Evolutionary conservation across 495 filamentous ascomycete species (phyloP), one percentile per base, ranked within the genome.

Genomic region (Neurospora sp.): DNA sequence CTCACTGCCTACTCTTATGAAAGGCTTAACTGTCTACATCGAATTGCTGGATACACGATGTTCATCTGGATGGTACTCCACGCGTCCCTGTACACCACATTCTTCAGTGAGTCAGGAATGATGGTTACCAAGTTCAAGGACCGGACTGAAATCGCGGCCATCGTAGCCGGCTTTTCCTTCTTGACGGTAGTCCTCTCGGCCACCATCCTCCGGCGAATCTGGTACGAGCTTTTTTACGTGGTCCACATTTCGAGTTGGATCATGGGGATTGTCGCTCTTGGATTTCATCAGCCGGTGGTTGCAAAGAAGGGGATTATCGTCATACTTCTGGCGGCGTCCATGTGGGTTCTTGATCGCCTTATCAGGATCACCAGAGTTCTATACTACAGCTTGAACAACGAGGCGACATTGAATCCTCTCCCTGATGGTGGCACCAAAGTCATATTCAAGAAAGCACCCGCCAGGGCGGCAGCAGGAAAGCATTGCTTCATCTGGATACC

Each of bases 401-500:
- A 82, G 71, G 88, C 85, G 3, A 87, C 80, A 6, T 70, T 89
- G 7, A 84, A 85, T 40, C 83, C 89, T 17, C 83, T 91, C 8
- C 83, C 87, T 1, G 81, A 88, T 48, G 83, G 86, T 7, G 89
- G 86, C 35, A 89, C 87, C 14, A 82, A 86, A 70, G 81, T 90
- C 31, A 82, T 86, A 4, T 78, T 90, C 44, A 82, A 84, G 73
- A 86, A 86, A 65, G 76, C 79, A 0, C 79, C 85, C 2, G 70
- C 80, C 10, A 76, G 81, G 16, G 85, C 85, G 3, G 77, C 76
- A 22, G 85, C 88, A 14, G 88, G 87, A 8, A 88, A 88, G 70
- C 89, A 91, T 74, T 87, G 86, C 71, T 91, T 89, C 71, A 74
- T 90, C 42, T 90, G 85, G 84, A 84, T 90, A 9, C 89, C 87